Conservation (phyloP, 306 rosid species). For the Inga laurina region DNA sequence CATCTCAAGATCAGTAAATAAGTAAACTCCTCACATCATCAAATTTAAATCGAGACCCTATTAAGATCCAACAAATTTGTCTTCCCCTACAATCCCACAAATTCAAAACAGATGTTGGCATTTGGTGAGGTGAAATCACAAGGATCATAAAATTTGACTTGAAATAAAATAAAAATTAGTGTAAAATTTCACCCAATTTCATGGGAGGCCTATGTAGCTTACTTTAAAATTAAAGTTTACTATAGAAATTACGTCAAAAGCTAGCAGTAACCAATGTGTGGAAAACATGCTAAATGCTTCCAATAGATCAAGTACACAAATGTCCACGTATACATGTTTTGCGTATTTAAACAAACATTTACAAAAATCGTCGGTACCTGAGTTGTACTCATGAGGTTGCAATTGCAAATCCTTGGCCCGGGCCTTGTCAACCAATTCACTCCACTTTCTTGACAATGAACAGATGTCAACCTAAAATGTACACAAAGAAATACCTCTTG, state of each 20-base stretch:
- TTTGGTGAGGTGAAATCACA: neutral
- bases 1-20: neutral
- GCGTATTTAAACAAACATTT: neutral
- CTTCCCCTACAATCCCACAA: neutral
- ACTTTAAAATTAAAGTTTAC: neutral
- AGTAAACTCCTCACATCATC: neutral
- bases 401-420: constrained; percentile 89
- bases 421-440: constrained; percentile 93
- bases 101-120: neutral
- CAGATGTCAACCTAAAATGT: constrained; percentile 70
- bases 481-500: constrained; percentile 26
- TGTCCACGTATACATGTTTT: neutral
- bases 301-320: neutral
- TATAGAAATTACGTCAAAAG: neutral
- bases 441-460: constrained; percentile 93
- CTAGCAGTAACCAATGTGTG: neutral
- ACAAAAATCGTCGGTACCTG: constrained; percentile 47
- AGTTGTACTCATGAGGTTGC: constrained; percentile 81
- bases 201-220: neutral
- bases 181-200: neutral
- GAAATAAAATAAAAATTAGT: neutral
- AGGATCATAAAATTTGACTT: neutral
- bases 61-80: neutral
- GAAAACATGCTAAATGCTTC: neutral
- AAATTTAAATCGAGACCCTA: neutral